Evolutionary conservation across 495 filamentous ascomycete genomes (phyloP).

Genomic region (Clohesyomyces aquaticus): DNA sequence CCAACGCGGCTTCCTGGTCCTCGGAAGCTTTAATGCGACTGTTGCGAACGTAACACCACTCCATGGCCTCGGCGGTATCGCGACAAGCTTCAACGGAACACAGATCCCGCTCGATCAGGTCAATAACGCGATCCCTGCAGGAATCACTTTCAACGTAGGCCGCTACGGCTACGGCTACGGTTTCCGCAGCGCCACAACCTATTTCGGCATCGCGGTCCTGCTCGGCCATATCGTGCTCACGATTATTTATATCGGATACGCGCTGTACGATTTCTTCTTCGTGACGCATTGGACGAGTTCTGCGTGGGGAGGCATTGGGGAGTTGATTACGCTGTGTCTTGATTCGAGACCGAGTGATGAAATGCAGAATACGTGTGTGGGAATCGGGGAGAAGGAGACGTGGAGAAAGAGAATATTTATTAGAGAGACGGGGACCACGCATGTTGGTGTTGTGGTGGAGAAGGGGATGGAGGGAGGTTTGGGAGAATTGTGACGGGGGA

Average conservation of each 20-base stretch:
- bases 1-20: not conserved
- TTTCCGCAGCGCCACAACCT: not conserved
- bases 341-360: conserved; percentile 5
- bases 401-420: conserved; percentile 3
- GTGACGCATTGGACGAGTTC: conserved; percentile 6
- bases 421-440: not conserved
- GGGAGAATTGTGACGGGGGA: no score
- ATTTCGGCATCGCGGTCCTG: conserved; percentile 1
- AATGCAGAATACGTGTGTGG: conserved; percentile 10
- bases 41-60: not conserved
- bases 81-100: no score
- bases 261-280: conserved; percentile 5
- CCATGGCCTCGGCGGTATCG: not conserved
- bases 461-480: no score
- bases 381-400: conserved; percentile 2
- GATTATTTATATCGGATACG: conserved; percentile 11
- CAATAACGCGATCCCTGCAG: not conserved
- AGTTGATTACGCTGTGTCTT: not conserved
- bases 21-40: not conserved
- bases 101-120: not conserved
- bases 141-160: not conserved
- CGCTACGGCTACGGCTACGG: conserved; percentile 15
- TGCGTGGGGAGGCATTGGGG: conserved; percentile 2
- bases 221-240: not conserved
- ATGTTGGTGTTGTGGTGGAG: conserved; percentile 8